Conservation (phyloP, 73 alveolate genomes). For the Paramecium caudatum region DNA sequence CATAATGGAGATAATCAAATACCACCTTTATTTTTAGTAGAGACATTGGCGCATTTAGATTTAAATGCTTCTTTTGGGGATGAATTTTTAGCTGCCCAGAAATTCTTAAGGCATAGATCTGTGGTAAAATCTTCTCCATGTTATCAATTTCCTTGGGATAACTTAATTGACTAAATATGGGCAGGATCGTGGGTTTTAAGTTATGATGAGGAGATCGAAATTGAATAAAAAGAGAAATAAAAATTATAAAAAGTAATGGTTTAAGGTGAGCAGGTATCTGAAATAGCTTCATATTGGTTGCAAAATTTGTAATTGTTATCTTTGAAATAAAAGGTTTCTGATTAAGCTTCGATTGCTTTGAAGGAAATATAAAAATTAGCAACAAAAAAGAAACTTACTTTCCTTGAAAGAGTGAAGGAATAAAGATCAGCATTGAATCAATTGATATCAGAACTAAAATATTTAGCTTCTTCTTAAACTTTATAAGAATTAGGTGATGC, state of each 20-base stretch:
- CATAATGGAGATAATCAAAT: constrained; percentile 70
- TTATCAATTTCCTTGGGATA: constrained; percentile 52
- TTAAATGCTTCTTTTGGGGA: not conserved
- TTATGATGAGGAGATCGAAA: not conserved
- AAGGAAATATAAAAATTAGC: not conserved
- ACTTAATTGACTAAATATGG: not conserved
- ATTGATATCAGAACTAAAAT: not conserved
- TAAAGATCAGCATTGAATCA: not conserved
- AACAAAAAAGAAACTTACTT: not conserved
- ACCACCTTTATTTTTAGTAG: constrained; percentile 70
- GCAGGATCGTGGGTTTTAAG: constrained; percentile 24
- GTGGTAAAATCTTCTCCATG: not conserved
- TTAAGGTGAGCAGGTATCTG: not conserved
- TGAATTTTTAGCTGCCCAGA: not conserved
- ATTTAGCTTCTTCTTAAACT: not conserved
- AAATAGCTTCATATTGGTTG: constrained; percentile 23
- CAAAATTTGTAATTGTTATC: constrained; percentile 8
- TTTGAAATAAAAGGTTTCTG: not conserved
- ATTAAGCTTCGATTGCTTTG: not conserved
- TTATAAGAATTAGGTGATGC: constrained; percentile 47
- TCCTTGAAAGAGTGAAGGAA: constrained; percentile 1
- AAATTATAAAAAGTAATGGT: not conserved
- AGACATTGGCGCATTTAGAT: not conserved
- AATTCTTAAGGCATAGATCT: not conserved
- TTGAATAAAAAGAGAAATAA: not conserved